Base-by-base conservation (phyloP, 1,284 basidiomycete species). In the Cutaneotrichosporon mucoides region DNA sequence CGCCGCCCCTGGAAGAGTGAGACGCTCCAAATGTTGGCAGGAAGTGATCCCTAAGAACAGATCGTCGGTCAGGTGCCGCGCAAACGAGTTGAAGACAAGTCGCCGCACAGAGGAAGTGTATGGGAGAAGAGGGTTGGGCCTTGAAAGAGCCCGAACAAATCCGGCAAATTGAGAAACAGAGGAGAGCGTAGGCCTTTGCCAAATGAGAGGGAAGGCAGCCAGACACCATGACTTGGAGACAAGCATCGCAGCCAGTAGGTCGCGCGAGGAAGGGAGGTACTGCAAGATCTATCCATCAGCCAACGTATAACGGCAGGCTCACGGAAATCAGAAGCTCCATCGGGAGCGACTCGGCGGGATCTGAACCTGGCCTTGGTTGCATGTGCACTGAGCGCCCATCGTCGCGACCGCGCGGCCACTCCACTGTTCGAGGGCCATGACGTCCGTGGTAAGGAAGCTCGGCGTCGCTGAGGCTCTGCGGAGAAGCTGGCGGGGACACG, bases 181-280 rank as follows among this genome's bases (percentile, higher is more conserved):
- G 54, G 82, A 79, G 69, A 92, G 84, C 56, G 83, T 82, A 13
- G 95, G 94, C 68, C 91, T 89, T 76, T 94, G 89, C 95, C 95
- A 99, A 16, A 99, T 83, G 15, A 98, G 83, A 75, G 97, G 92
- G 56, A 95, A 92, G 7, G 92, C 88, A 76, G 92, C 95, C 70
- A 94, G 87, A 80, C 93, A 97, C 94, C 96, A 99, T 12, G 87
- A 83, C 59, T 90, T 87, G 41, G 88, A 93, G 38, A 98, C 94
- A 57, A 89, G 85, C 59, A 96, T 82, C 51, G 86, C 84, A 62
- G 83, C 82, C 65, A 88, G 85, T 44, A 96, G 82, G 78, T 95
- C 90, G 56, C 83, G 82, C 24, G 86, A 81, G 0, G 84, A 82
- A 60, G 89, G 85, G 10, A 99, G 82, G 66, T 92, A 86, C 61